These are phyloP conservation scores for Akanthomyces lecanii DNA, from an alignment of 2,329 filamentous ascomycete species.

Conservation along the genomic window DNA sequence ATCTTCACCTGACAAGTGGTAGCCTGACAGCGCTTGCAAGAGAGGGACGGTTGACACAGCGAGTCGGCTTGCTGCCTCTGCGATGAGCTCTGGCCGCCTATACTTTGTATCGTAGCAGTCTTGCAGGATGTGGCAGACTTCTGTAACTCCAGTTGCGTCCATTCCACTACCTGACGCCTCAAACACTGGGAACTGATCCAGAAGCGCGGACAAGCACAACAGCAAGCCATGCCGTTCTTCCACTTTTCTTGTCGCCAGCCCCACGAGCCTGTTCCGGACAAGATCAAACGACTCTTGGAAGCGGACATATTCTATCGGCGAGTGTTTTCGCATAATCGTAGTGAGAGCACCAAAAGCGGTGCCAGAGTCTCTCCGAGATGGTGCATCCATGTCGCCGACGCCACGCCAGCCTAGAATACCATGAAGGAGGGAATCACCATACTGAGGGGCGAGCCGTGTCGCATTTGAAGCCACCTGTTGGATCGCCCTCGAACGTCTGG, in stretches of 20 bases:
- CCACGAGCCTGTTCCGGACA: conserved; percentile 42
- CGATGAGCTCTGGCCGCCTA: conserved; percentile 60
- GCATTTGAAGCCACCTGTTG: conserved; percentile 69
- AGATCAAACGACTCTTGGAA: conserved; percentile 32
- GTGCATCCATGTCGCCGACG: conserved; percentile 71
- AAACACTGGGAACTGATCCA: conserved; percentile 43
- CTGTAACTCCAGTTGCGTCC: conserved; percentile 27
- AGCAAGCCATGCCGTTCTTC: conserved; percentile 68
- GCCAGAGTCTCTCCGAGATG: conserved; percentile 69
- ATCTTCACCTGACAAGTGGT: conserved; percentile 11
- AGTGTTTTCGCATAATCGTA: conserved; percentile 35
- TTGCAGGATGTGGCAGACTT: conserved; percentile 35
- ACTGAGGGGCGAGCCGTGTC: conserved; percentile 62
- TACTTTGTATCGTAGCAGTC: conserved; percentile 41
- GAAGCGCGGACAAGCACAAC: conserved; percentile 55
- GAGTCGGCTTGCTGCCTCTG: conserved; percentile 57
- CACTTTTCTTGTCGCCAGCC: conserved; percentile 52
- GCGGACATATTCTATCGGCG: conserved; percentile 18
- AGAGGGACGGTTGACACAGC: conserved; percentile 49
- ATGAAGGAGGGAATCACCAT: conserved; percentile 65
- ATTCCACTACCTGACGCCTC: conserved; percentile 24
- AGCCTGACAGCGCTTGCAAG: conserved; percentile 36
- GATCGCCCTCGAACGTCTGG: conserved; percentile 78
- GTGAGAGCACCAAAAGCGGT: conserved; percentile 61
- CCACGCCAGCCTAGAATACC: conserved; percentile 82